Percentiles rank a stretch among this genome's conserved stretches.
These are phyloP conservation scores for Malassezia brasiliensis DNA, from an alignment of 1,284 basidiomycete genomes.

Conservation along the genomic window DNA sequence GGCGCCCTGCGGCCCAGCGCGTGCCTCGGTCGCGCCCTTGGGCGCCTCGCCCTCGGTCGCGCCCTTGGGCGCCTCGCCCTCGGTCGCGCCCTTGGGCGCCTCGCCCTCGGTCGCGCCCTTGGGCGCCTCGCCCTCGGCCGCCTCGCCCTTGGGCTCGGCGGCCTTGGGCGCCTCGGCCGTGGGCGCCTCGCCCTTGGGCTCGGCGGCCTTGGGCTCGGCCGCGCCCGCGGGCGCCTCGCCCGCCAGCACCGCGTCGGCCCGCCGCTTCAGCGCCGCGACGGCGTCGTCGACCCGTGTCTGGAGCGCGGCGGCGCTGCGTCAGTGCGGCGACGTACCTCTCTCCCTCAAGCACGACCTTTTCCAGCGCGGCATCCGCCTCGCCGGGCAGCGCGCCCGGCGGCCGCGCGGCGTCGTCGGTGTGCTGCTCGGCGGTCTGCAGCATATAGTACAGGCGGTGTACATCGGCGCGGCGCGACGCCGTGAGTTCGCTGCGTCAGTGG, in stretches of 20 bases:
- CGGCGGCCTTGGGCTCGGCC: no score
- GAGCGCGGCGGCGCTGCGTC: background rate
- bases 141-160: no score
- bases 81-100: no score
- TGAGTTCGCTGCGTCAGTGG: constrained; percentile 2
- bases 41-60: no score
- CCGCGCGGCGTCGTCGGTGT: background rate
- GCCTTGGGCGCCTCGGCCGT: no score
- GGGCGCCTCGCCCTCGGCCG: no score
- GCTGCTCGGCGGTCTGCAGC: background rate
- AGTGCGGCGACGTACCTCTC: background rate
- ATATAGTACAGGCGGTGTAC: constrained; percentile 3
- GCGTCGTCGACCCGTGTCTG: background rate
- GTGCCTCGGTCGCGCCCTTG: no score
- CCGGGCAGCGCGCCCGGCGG: background rate
- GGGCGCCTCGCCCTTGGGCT: no score
- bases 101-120: no score
- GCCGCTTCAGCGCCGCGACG: background rate
- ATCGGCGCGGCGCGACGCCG: background rate
- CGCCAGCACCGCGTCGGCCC: background rate
- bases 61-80: no score
- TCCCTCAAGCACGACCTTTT: background rate
- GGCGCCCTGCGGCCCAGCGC: no score
- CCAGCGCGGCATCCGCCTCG: background rate
- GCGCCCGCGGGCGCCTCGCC: no score